A percentile compares a stretch with the other conserved stretches of the same genome.
Conservation (phyloP, 2,329 filamentous ascomycete genomes). For the Venturia aucupariae region DNA sequence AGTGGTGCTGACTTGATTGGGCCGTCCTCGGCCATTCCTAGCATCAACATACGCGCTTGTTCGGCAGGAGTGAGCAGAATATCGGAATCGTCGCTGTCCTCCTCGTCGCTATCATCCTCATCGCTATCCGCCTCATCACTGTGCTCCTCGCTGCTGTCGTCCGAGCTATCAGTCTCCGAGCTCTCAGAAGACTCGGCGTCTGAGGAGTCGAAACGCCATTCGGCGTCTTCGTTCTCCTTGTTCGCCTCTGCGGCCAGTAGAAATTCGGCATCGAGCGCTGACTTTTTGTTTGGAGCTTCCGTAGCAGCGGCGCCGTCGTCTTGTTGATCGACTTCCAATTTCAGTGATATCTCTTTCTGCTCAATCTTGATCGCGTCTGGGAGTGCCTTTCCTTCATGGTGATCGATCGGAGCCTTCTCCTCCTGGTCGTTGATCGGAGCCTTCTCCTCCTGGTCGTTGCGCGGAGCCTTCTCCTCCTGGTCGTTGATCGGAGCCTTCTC, state of each 20-base stretch:
- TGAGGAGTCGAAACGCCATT: slow-evolving; percentile 64
- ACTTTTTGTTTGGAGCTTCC: background rate
- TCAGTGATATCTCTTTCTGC: slow-evolving; percentile 16
- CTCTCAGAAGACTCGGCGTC: slow-evolving; percentile 19
- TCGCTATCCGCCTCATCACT: slow-evolving; percentile 31
- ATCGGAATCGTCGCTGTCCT: slow-evolving; percentile 47
- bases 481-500: background rate
- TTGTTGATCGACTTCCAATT: background rate
- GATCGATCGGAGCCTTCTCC: background rate
- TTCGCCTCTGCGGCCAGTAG: slow-evolving; percentile 35
- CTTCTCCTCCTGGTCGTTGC: background rate
- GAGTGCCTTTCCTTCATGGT: background rate
- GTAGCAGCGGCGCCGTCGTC: background rate
- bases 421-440: background rate
- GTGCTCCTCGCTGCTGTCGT: slow-evolving; percentile 25
- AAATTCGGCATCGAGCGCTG: slow-evolving; percentile 31
- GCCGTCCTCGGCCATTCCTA: slow-evolving; percentile 54
- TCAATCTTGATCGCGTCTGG: background rate
- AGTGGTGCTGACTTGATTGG: slow-evolving; percentile 50
- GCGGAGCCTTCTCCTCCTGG: background rate
- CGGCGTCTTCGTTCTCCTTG: slow-evolving; percentile 49
- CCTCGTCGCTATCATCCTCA: slow-evolving; percentile 23
- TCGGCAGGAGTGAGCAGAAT: slow-evolving; percentile 72
- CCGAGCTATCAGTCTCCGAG: slow-evolving; percentile 16
- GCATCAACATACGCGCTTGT: slow-evolving; percentile 76